Base-by-base conservation (phyloP, 345 rosid species). In the Turnera subulata region DNA sequence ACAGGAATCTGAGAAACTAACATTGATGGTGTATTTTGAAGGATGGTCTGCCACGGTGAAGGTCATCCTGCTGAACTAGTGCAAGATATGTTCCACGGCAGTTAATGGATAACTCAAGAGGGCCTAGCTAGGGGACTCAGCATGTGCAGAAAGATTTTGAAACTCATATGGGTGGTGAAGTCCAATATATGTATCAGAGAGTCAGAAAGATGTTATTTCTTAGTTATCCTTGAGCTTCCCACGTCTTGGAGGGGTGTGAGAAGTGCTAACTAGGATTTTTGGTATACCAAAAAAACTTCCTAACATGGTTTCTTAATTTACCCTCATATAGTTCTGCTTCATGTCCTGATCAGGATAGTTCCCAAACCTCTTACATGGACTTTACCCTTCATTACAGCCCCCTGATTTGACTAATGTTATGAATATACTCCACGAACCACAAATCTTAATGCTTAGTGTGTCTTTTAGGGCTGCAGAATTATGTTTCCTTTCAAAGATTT, bases 31-130 rank as follows among this genome's bases (percentile, higher is more conserved):
- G 19, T 47, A 23, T 65, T 25, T 49, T 52, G 59, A 74, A 93
- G 99, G 91, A 85, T 93, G 74, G 96, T 81, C 59, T 86, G 94
- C 67, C 91, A 94, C 1, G 97, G 96, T 51, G 99, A 86, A 67
- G 99, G 99, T 46, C 78, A 89, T 61, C 94, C 97, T 44, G 77
- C 96, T 9, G 94, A 93, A 44, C 65, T 93, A 78, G 82, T 93
- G 49, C 89, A 89, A 59, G 99, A 93, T 75, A 93, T 89, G 96
- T 93, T 93, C 74, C 83, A 83, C 46, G 71, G 84, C 76, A 83
- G 81, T 69, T 76, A 75, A 64, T 89, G 97, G 96, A 67, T 65
- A 59, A 86, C 82, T 37, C 91, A 82, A 51, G 97, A 93, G 63
- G 97, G 97, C n/a, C 63, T 93, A 54, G n/a, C n/a, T n/a, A n/a